Evolutionary conservation across 768 basidiomycete genomes (phyloP), one percentile per base, ranked within the genome.

Genomic region (Lactarius tabidus): DNA sequence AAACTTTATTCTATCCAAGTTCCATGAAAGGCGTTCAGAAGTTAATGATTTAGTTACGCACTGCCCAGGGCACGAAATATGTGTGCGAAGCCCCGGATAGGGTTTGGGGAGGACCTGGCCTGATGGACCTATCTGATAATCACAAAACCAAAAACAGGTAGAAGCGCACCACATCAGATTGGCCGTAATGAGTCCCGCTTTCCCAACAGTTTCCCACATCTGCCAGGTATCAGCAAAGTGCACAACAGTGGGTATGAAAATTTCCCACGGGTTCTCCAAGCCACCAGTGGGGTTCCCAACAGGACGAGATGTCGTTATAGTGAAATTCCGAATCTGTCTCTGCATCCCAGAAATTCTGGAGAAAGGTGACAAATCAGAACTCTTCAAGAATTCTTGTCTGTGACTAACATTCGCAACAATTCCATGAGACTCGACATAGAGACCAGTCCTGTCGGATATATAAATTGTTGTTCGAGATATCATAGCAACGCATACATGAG

Each of bases 141-240:
- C 6, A 43, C 26, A 18, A 23, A 29, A 29, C 28, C 2, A 59
- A 20, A 18, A 6, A 36, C 28, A 20, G n/a, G 26, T 12, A 9
- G 20, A 48, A 31, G 79, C 87, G 62, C 59, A 92, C 93, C 94
- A 97, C 94, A 97, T 97, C 52, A 94, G 79, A 70, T 95, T 94
- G 0, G 92, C 94, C 5, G 90, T 89, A 39, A 84, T 78, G 14
- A 93, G 74, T 0, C 88, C 88, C 6, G 87, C 85, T 64, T 85
- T 87, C 64, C 79, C 82, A 2, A 88, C 91, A 0, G 93, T 95
- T 72, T 93, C 91, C 94, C 95, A 97, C 80, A 96, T 89, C 91
- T 94, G 63, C 17, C 18, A 45, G 31, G 53, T 36, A 52, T 64
- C 15, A 51, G 45, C 57, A 28, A 65, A 51, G 45, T 10, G 63